Evolutionary conservation across 768 basidiomycete genomes (phyloP), one percentile per base, ranked within the genome.

Genomic region (Auricularia sp.): DNA sequence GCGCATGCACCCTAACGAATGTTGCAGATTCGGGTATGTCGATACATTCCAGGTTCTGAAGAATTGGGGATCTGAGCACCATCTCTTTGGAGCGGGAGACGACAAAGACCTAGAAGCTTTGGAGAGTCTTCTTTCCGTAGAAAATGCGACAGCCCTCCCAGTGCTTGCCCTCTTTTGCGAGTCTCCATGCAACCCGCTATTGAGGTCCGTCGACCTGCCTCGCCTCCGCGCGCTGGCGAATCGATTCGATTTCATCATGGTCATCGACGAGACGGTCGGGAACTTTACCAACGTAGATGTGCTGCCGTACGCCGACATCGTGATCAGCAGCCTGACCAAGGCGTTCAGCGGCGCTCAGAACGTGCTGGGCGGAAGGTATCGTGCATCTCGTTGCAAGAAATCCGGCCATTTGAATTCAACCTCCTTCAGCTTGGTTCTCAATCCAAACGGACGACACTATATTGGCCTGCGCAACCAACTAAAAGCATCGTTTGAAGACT

Each of bases 181-280:
- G 68, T 80, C 81, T 73, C 81, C 83, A 0, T 79, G 79, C 1
- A 84, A 84, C 69, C 83, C 83, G 2, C 75, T 83, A n/a, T 73
- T 84, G 4, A 73, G 79, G 14, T 77, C 78, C 54, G 77, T 80
- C 3, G 77, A 82, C 65, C 72, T 84, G 6, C 68, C 67, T 18
- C 66, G 71, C 24, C 70, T 84, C 34, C 69, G 81, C 39, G 68
- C 74, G 61, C 73, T 84, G 5, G 81, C 82, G 4, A 78, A 84
- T 66, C 66, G 77, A 65, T 79, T 78, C 64, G 78, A 77, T 1
- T 82, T 83, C 70, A 71, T 78, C 45, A 76, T 84, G 59, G 77
- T 84, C 21, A 76, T 83, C 37, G 82, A 84, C 68, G 82, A 84
- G 74, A 83, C 82, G 14, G 76, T 83, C 14, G 82, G 80, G 1